Evolutionary conservation across 2,329 filamentous ascomycete genomes (phyloP).

Genomic region (Alternaria sp.): DNA sequence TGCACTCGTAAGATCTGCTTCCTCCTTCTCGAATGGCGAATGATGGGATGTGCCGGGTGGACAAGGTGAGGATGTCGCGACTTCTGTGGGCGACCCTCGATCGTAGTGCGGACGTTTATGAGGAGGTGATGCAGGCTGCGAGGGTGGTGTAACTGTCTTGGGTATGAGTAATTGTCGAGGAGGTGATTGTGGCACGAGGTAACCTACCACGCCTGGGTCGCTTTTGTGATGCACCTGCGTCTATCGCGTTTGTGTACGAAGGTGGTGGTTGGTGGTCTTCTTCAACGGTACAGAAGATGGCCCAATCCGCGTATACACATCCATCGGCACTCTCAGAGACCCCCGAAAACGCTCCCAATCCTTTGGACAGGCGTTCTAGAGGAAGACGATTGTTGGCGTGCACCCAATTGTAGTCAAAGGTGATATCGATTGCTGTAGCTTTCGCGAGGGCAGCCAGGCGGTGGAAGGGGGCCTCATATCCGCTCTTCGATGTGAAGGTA

Average conservation of each 20-base stretch:
- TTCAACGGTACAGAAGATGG: conserved; percentile 9
- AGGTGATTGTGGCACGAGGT: background rate
- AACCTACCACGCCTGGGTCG: conserved; percentile 19
- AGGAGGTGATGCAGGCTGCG: conserved; percentile 8
- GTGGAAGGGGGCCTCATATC: conserved; percentile 8
- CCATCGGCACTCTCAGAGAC: conserved; percentile 8
- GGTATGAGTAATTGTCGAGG: background rate
- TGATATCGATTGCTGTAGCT: conserved; percentile 15
- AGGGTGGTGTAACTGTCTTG: conserved; percentile 2
- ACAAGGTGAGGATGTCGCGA: background rate
- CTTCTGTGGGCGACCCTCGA: conserved; percentile 9
- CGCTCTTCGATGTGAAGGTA: conserved; percentile 4
- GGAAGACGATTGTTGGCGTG: conserved; percentile 9
- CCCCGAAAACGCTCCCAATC: conserved; percentile 13
- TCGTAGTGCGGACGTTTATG: conserved; percentile 15
- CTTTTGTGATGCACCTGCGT: conserved; percentile 8
- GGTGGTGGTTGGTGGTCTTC: conserved; percentile 12
- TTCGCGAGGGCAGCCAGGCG: conserved; percentile 15
- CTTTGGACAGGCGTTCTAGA: conserved; percentile 11
- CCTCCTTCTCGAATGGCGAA: background rate
- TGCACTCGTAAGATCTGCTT: background rate
- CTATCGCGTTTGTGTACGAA: conserved; percentile 5
- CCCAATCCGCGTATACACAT: conserved; percentile 9
- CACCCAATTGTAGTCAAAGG: conserved; percentile 27
- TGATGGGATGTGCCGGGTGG: background rate